Conservation (phyloP, 805 yeast species). For the Komagataella ulmi region DNA sequence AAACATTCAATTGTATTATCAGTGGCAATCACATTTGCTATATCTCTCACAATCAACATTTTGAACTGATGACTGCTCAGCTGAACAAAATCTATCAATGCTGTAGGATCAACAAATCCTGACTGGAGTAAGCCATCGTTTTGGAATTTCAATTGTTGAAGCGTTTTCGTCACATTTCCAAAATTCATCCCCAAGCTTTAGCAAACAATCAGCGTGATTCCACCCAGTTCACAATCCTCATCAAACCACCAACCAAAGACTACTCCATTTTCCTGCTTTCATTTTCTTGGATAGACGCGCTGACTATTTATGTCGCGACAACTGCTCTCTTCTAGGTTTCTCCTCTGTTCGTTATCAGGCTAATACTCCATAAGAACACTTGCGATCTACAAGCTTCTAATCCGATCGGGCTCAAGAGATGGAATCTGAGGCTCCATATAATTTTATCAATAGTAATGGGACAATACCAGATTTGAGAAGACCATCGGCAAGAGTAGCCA, state of each 20-base stretch:
- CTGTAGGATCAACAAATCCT: background rate
- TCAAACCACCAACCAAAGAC: background rate
- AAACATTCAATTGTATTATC: background rate
- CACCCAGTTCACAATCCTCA: background rate
- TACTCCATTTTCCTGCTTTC: too few relatives aligned
- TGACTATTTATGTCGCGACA: background rate
- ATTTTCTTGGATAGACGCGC: background rate
- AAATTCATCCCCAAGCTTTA: background rate
- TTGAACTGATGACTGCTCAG: background rate
- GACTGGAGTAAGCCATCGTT: background rate
- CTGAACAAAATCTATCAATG: background rate
- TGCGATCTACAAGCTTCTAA: background rate
- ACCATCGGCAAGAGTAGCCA: constrained; percentile 37
- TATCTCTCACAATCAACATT: background rate
- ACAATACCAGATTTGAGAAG: background rate
- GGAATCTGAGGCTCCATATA: background rate
- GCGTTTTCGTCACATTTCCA: background rate
- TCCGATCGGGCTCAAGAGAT: background rate
- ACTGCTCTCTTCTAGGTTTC: background rate
- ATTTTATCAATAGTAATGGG: background rate
- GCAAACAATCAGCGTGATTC: background rate
- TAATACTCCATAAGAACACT: background rate
- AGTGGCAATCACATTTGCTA: background rate
- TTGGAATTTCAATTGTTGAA: background rate
- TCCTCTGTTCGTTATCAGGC: background rate